These are phyloP conservation scores for Crepidotus variabilis DNA, from an alignment of 768 basidiomycete genomes.

Conservation along the genomic window DNA sequence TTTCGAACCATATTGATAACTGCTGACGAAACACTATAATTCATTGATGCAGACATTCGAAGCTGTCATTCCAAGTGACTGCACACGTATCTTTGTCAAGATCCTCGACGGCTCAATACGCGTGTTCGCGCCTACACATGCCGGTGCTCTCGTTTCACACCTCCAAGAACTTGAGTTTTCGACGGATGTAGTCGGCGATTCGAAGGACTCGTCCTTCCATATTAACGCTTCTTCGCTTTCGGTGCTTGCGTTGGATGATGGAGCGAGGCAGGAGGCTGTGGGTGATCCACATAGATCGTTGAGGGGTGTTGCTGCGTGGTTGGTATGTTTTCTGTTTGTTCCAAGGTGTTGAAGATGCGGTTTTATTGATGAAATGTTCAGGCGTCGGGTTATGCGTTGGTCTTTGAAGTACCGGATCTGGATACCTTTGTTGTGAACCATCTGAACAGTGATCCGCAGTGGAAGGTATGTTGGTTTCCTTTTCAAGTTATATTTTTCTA, in stretches of 20 bases:
- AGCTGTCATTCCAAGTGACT: constrained; percentile 86
- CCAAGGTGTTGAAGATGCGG: background rate
- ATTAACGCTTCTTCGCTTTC: constrained; percentile 46
- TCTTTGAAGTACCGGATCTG: constrained; percentile 55
- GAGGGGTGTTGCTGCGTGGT: constrained; percentile 56
- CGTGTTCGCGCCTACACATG: constrained; percentile 49
- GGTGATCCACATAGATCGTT: constrained; percentile 9
- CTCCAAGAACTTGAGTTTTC: constrained; percentile 63
- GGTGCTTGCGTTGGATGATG: constrained; percentile 39
- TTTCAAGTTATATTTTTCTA: background rate
- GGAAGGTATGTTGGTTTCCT: constrained; percentile 15
- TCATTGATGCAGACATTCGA: constrained; percentile 69
- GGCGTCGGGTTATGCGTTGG: constrained; percentile 65
- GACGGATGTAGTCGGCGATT: constrained; percentile 71
- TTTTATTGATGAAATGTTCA: constrained; percentile 23
- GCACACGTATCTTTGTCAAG: constrained; percentile 67
- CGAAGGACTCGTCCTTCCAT: constrained; percentile 49
- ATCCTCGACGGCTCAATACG: constrained; percentile 67
- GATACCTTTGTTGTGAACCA: constrained; percentile 36
- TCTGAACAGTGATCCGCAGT: constrained; percentile 15
- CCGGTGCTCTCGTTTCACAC: constrained; percentile 65
- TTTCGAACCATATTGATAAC: background rate
- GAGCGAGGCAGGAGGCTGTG: constrained; percentile 20
- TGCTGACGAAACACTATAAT: background rate
- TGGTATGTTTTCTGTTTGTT: constrained; percentile 38